Evolutionary conservation across 768 basidiomycete genomes (phyloP), one percentile per base, ranked within the genome.

Genomic region (Russula sp.): DNA sequence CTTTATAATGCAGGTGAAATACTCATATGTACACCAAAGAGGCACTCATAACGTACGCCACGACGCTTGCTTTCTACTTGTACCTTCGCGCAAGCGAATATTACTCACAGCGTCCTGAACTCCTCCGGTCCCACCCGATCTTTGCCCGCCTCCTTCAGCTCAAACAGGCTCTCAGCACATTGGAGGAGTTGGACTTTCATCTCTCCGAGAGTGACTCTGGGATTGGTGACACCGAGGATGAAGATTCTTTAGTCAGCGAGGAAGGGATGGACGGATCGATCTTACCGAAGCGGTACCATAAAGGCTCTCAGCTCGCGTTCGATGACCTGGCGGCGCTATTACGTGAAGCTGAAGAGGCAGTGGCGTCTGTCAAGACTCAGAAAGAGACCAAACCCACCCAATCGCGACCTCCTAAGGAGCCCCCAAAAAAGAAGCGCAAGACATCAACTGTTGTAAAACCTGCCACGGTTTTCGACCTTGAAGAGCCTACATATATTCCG

Each of bases 41-140:
- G 80, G 83, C 94, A 1, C 79, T 96, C 2, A 77, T 97, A 42
- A 92, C 94, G 10, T 98, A 98, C 72, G 82, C 91, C 22, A 91
- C 94, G 0, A 88, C 86, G 2, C 86, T 98, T 51, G 90, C 94
- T 1, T 98, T 94, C 77, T 98, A 96, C 76, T 78, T 98, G 46
- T 86, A 94, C 73, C 80, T 98, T n/a, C 85, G 90, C 20, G 28
- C 89, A 26, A 82, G 81, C 46, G 79, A 83, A 65, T 83, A 88
- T 75, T 85, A 86, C 72, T 79, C 82, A 8, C 79, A 80, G 60
- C 81, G 79, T 40, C 88, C 84, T 11, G 81, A 84, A 64, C 81
- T 83, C 44, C 81, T 92, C 61, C 84, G 82, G 71, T 75, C 79
- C 18, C 88, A 87, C 72, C 89, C 91, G 4, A 85, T 94, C 69